Evolutionary conservation across 2,329 filamentous ascomycete genomes (phyloP).

Genomic region (Teratosphaeriaceae sp.): DNA sequence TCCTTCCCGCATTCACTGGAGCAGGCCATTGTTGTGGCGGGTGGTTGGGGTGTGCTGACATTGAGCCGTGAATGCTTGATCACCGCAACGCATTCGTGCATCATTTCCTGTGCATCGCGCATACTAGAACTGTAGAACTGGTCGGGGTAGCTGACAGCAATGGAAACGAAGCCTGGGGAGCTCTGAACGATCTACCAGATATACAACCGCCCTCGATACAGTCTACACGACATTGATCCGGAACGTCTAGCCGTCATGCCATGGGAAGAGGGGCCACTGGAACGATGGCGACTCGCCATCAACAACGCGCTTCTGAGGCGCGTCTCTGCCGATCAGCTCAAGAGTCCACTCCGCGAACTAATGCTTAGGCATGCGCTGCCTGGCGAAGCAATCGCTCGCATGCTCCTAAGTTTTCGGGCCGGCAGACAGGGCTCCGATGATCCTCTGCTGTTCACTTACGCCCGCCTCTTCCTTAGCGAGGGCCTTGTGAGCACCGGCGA

Average conservation of each 20-base stretch:
- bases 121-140: too few species aligned
- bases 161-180: too few species aligned
- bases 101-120: too few species aligned
- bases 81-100: too few species aligned
- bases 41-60: too few species aligned
- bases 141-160: too few species aligned
- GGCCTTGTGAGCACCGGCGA: conserved; percentile 20
- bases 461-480: conserved; percentile 18
- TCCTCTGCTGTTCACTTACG: conserved; percentile 24
- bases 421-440: conserved; percentile 18
- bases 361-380: conserved; percentile 9
- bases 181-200: too few species aligned
- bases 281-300: conserved; percentile 16
- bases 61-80: too few species aligned
- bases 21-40: too few species aligned
- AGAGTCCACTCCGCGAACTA: conserved; percentile 13
- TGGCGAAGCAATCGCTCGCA: conserved; percentile 15
- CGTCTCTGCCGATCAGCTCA: conserved; percentile 7
- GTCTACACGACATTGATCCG: background rate
- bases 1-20: too few species aligned
- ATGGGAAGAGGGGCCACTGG: conserved; percentile 13
- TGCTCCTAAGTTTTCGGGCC: conserved; percentile 20
- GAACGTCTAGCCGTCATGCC: too few species aligned
- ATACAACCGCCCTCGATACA: too few species aligned
- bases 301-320: conserved; percentile 13